Evolutionary conservation across 83 land plant species (phyloP).

Genomic region (Diphasiastrum complanatum): DNA sequence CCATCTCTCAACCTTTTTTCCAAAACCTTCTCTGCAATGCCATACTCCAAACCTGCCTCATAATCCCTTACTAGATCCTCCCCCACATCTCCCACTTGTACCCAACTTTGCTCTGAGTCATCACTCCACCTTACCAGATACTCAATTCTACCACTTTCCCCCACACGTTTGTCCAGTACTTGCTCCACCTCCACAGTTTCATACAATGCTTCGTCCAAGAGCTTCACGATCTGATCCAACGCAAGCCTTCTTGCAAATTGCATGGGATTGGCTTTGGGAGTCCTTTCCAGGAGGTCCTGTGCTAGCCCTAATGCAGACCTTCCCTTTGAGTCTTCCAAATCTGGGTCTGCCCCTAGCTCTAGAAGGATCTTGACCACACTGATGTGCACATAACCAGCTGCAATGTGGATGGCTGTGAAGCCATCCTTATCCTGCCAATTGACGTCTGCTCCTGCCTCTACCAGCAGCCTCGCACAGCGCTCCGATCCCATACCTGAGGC

Average conservation of each 20-base stretch:
- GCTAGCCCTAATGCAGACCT: slow-evolving; percentile 54
- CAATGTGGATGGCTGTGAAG: slow-evolving; percentile 78
- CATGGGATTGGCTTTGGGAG: slow-evolving; percentile 61
- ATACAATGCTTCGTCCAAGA: slow-evolving; percentile 58
- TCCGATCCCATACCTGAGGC: slow-evolving; percentile 84
- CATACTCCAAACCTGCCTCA: slow-evolving; percentile 86
- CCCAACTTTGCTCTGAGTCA: slow-evolving; percentile 67
- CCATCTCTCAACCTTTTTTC: slow-evolving; percentile 49
- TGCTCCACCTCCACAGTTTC: slow-evolving; percentile 74
- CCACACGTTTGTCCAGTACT: slow-evolving; percentile 56
- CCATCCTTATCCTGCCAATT: slow-evolving; percentile 47
- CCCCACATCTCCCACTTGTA: slow-evolving; percentile 40
- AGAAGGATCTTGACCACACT: slow-evolving; percentile 48
- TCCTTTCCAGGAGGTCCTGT: slow-evolving; percentile 48
- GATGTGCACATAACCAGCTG: slow-evolving; percentile 76
- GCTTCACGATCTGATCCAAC: slow-evolving; percentile 51
- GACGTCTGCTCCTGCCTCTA: slow-evolving; percentile 64
- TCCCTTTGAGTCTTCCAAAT: slow-evolving; percentile 48
- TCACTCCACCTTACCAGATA: slow-evolving; percentile 89
- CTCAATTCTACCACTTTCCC: slow-evolving; percentile 49
- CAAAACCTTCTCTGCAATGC: slow-evolving; percentile 67
- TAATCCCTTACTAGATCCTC: slow-evolving; percentile 75
- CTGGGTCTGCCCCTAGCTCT: slow-evolving; percentile 75
- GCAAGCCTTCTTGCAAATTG: slow-evolving; percentile 67
- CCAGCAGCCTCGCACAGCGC: slow-evolving; percentile 42